These are phyloP conservation scores for Ceratobasidium sp. DNA, from an alignment of 1,284 basidiomycete species.

Conservation along the genomic window DNA sequence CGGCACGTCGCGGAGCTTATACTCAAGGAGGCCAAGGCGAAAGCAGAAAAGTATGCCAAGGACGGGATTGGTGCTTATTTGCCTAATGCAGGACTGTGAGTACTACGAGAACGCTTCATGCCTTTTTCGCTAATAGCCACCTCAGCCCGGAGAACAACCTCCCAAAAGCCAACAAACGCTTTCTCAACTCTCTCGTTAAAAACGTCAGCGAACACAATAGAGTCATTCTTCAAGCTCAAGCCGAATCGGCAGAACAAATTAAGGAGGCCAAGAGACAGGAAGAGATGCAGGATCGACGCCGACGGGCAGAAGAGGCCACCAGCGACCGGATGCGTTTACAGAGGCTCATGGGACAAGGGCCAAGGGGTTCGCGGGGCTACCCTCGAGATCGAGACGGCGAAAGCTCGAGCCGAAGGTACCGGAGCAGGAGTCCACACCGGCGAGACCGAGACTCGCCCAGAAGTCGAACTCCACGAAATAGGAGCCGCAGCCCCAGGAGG, in stretches of 20 bases:
- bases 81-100: conserved; percentile 55
- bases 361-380: not conserved
- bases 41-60: conserved; percentile 76
- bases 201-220: conserved; percentile 94
- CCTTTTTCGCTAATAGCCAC: conserved; percentile 20
- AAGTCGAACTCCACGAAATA: conserved; percentile 48
- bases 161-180: conserved; percentile 90
- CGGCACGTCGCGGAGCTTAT: conserved; percentile 89
- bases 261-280: conserved; percentile 73
- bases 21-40: conserved; percentile 89
- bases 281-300: conserved; percentile 69
- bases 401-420: conserved; percentile 61
- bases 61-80: conserved; percentile 78
- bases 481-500: conserved; percentile 40
- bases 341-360: conserved; percentile 59
- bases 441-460: conserved; percentile 49
- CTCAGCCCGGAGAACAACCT: conserved; percentile 60
- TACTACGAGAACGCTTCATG: not conserved
- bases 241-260: conserved; percentile 77
- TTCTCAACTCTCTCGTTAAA: conserved; percentile 87
- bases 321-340: conserved; percentile 64
- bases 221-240: conserved; percentile 81
- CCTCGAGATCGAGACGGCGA: conserved; percentile 62
- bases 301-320: conserved; percentile 76
- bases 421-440: conserved; percentile 53